These are phyloP conservation scores for Stachybotrys chartarum DNA, from an alignment of 2,329 filamentous ascomycete genomes.

Conservation along the genomic window DNA sequence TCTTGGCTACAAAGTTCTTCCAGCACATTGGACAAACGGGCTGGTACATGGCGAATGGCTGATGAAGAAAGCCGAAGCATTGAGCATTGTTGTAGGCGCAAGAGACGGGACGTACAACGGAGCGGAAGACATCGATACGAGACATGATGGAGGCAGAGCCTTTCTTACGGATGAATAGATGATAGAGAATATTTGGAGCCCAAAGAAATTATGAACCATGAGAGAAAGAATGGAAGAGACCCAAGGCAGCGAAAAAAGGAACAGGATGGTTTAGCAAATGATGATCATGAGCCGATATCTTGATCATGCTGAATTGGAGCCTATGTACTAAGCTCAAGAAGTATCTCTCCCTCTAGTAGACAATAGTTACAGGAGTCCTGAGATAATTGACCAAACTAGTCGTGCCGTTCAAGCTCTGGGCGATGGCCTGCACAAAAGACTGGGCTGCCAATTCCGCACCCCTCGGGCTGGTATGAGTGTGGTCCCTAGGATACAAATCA, in stretches of 20 bases:
- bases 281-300: neutral
- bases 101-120: slow-evolving; percentile 23
- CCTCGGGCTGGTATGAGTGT: slow-evolving; percentile 52
- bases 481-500: slow-evolving; percentile 49
- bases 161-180: slow-evolving; percentile 28
- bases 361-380: neutral
- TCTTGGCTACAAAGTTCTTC: slow-evolving; percentile 37
- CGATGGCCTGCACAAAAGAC: neutral
- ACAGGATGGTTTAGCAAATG: neutral
- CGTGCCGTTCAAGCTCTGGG: neutral
- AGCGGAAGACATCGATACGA: slow-evolving; percentile 30
- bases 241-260: slow-evolving; percentile 6
- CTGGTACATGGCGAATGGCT: slow-evolving; percentile 37
- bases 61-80: slow-evolving; percentile 31
- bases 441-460: slow-evolving; percentile 45
- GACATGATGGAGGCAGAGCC: slow-evolving; percentile 32
- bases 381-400: neutral
- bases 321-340: neutral
- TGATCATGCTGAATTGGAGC: neutral
- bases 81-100: slow-evolving; percentile 31
- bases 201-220: slow-evolving; percentile 23
- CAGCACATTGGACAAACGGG: slow-evolving; percentile 41
- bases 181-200: slow-evolving; percentile 23
- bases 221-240: slow-evolving; percentile 12
- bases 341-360: neutral